phyloP scores from a whole-genome alignment of 495 filamentous ascomycete genomes.

The Neurospora sp. region DNA sequence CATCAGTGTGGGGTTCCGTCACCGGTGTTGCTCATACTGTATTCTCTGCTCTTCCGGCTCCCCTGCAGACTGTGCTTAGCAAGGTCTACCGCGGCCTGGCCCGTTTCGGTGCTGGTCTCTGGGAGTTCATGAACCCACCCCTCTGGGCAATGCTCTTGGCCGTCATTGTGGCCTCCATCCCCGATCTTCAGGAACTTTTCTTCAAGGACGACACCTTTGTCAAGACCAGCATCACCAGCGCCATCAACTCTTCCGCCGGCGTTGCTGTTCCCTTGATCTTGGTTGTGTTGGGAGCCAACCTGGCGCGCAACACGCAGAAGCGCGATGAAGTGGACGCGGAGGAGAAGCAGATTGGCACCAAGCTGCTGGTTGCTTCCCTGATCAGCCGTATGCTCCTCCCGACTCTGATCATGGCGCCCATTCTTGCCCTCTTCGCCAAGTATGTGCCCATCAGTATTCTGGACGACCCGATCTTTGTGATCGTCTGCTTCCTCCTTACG shows the following conservation, averaged over 20 bases:
- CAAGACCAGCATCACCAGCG: conserved; percentile 83
- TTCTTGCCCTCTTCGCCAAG: conserved; percentile 83
- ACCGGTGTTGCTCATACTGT: conserved; percentile 12
- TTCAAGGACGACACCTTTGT: conserved; percentile 85
- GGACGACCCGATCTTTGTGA: conserved; percentile 94
- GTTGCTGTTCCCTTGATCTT: conserved; percentile 93
- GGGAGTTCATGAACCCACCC: conserved; percentile 97
- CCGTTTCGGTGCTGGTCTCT: conserved; percentile 55
- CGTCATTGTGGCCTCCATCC: conserved; percentile 84
- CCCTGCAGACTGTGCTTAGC: conserved; percentile 45
- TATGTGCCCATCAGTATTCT: conserved; percentile 88
- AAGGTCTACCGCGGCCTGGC: conserved; percentile 27
- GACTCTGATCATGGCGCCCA: conserved; percentile 84
- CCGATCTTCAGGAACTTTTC: conserved; percentile 70
- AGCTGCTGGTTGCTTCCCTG: conserved; percentile 74
- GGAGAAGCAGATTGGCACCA: conserved; percentile 55
- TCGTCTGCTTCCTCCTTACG: conserved; percentile 92
- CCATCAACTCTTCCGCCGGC: conserved; percentile 71
- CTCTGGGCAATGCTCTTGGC: conserved; percentile 93
- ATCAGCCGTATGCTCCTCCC: conserved; percentile 88
- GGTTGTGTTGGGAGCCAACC: conserved; percentile 90
- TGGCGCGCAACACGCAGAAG: conserved; percentile 64
- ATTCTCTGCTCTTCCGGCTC: conserved; percentile 41
- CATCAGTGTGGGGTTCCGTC: conserved; percentile 29
- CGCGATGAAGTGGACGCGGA: conserved; percentile 49